Conservation (phyloP, 2,329 filamentous ascomycete genomes). For the Fusarium udum region DNA sequence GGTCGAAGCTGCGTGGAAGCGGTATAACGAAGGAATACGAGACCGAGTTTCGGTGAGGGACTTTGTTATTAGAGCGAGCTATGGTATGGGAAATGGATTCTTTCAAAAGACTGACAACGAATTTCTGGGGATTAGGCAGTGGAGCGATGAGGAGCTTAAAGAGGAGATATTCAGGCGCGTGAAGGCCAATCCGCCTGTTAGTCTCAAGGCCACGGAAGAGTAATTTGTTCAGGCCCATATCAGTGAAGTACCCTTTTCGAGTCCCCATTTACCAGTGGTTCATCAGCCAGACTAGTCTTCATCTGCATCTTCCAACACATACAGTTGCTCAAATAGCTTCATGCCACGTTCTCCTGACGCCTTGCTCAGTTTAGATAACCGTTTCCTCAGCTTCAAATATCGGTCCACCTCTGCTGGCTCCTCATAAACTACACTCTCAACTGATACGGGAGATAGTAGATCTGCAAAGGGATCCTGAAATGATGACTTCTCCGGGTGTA, state of each 20-base stretch:
- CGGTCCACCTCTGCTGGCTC: not conserved
- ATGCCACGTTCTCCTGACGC: not conserved
- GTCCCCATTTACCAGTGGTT: rapidly evolving
- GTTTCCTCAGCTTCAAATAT: not conserved
- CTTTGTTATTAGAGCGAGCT: not conserved
- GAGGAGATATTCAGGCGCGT: not conserved
- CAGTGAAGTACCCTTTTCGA: rapidly evolving
- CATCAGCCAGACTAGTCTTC: not conserved
- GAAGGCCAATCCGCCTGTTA: rapidly evolving
- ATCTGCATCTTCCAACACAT: not conserved
- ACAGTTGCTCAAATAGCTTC: not conserved
- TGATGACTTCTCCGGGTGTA: rapidly evolving
- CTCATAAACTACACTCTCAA: rapidly evolving
- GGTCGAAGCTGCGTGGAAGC: conserved; percentile 6
- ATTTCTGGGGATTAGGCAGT: not conserved
- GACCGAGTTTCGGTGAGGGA: not conserved
- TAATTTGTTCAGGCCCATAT: not conserved
- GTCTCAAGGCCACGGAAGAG: not conserved
- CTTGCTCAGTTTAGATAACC: rapidly evolving
- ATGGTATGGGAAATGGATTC: not conserved
- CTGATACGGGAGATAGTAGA: no score
- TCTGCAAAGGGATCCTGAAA: not conserved
- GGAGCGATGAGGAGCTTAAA: not conserved
- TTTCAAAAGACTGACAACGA: not conserved
- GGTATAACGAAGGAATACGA: not conserved